Base-by-base conservation (phyloP, 768 basidiomycete genomes). In the Boletus sp. region DNA sequence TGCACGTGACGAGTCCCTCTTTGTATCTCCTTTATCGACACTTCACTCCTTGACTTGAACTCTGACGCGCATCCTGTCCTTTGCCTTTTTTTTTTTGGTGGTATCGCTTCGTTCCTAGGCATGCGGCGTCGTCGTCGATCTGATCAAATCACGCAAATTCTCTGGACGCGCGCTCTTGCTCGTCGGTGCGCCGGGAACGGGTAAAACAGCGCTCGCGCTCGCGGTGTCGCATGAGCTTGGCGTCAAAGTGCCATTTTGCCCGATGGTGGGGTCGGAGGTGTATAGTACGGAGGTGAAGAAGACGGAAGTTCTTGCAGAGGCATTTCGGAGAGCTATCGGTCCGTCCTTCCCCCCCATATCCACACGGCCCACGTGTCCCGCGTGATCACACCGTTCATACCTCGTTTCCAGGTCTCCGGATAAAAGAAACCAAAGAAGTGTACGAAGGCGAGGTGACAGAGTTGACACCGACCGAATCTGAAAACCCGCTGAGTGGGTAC, bases 391-490 rank as follows among this genome's bases (percentile, higher is more conserved):
- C 32, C 7, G 4, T 21, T 40, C 45, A 46, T 5, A 0, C 43
- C 43, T 34, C 7, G 5, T 17, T 35, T 39, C 4, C 40, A 63
- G 95, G 96, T 44, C 81, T 98, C 35, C 85, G 96, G 69, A 97
- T 98, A 78, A 98, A 98, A 72, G 97, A 98, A 73, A 98, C 95
- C 7, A 98, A 99, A 70, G 93, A 97, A 66, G 94, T 98, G 7
- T 98, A 95, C 72, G 96, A 98, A 71, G 96, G 97, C 55, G 96
- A 99, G 74, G 90, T 99, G 17, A 98, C 96, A 9, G 96, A 98
- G 66, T 75, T 98, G 56, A 97, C 96, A 4, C 97, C 97, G 3
- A 84, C 92, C 21, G 97, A 98, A 74, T 83, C 96, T 14, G 96
- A 98, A 72, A 98, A 98, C 73, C 97, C 97, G 27, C 79, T 98